Evolutionary conservation across 1,284 basidiomycete genomes (phyloP).

Genomic region (Ustilago tritici): DNA sequence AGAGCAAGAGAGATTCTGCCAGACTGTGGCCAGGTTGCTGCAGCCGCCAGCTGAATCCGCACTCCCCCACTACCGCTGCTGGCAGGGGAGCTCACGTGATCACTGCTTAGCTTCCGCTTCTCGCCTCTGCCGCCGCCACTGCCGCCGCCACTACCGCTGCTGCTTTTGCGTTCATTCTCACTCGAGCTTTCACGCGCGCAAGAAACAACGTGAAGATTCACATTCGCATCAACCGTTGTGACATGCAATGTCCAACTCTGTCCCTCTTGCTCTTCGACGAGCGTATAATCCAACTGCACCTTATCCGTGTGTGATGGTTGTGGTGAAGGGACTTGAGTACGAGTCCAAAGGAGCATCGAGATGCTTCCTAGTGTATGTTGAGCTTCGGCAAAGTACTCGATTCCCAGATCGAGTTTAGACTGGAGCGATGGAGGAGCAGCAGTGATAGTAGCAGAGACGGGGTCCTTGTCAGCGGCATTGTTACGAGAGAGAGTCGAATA

Average conservation of each 20-base stretch:
- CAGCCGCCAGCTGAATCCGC: constrained; percentile 12
- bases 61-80: background rate
- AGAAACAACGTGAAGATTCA: background rate
- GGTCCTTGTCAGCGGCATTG: constrained; percentile 31
- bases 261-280: background rate
- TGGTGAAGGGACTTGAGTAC: background rate
- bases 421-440: constrained; percentile 6
- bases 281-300: constrained; percentile 20
- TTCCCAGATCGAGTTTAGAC: constrained; percentile 26
- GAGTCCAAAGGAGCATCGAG: constrained; percentile 39
- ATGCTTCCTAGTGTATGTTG: constrained; percentile 39
- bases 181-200: constrained; percentile 11
- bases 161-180: constrained; percentile 4
- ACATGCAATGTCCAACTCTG: constrained; percentile 17
- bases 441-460: constrained; percentile 4
- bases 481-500: background rate
- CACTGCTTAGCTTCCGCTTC: constrained; percentile 16
- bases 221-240: constrained; percentile 8
- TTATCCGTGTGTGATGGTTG: background rate
- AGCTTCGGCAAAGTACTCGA: constrained; percentile 48
- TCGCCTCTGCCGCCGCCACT: constrained; percentile 12
- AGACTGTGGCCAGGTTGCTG: constrained; percentile 5
- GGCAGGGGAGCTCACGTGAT: constrained; percentile 14
- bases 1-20: constrained; percentile 7
- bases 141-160: constrained; percentile 6